Evolutionary conservation across 2,329 filamentous ascomycete species (phyloP), one percentile per base, ranked within the genome.

Genomic region (Penicillium paneum): DNA sequence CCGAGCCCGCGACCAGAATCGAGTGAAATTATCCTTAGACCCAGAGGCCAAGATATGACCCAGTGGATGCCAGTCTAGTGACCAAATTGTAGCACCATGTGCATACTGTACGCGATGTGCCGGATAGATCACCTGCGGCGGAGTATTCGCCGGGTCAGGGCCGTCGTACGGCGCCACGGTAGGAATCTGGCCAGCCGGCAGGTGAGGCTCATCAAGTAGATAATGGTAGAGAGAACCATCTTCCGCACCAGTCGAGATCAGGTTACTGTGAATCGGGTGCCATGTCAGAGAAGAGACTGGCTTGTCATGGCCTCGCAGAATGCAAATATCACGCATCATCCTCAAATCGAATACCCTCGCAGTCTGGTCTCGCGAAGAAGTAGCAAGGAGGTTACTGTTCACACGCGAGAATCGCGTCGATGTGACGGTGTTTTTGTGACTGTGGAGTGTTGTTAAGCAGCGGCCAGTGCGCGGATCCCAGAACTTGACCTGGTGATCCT

Each of bases 271-370:
- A 49, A 96, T 84, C 0, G 94, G 94, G 73, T 99, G 94, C 91
- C 93, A 99, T 3, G 90, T 82, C 47, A 99, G 76, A 1, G 91
- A 95, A 12, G 91, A 93, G 56, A 99, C 90, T 62, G 97, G 94
- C 74, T 97, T 97, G 64, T 97, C 92, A 70, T 97, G 92, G 8
- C 94, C 94, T 64, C 93, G 89, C 21, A 99, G 83, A 43, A 97
- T 83, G 64, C 91, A 90, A 52, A 97, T 92, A 71, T 99, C 94
- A 59, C 94, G 89, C 94, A 99, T 97, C 89, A 96, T 96, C 45
- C 94, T 86, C 52, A 99, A 81, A 71, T 99, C 94, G 67, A 97
- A 97, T 42, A 99, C 85, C 56, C 94, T 86, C 8, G 92, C 91
- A 1, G 90, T 96, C 71, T 96, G 90, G 67, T 99, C 94, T 70